Conservation (phyloP, 106 monocot genomes). For the Allium sativum region DNA sequence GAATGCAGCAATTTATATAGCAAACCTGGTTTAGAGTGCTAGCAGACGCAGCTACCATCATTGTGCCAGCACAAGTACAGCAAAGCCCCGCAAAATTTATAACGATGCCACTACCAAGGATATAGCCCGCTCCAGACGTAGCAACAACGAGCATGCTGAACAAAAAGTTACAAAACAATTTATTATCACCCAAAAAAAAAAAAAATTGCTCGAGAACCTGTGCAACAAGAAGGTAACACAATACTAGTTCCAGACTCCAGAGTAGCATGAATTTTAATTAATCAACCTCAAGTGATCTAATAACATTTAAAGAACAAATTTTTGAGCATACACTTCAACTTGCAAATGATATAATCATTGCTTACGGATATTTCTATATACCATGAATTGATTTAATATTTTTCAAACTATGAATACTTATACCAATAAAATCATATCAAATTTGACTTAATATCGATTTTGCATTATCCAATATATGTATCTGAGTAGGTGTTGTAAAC, state of each 20-base stretch:
- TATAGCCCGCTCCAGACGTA: slow-evolving; percentile 86
- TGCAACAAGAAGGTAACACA: too few relatives aligned
- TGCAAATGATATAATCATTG: not conserved
- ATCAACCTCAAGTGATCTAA: not conserved
- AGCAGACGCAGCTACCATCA: slow-evolving; percentile 97
- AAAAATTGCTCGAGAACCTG: not conserved
- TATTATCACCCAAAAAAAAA: not conserved
- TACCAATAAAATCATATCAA: too few relatives aligned
- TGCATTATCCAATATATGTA: too few relatives aligned
- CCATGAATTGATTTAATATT: too few relatives aligned
- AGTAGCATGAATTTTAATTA: too few relatives aligned
- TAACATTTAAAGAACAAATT: not conserved
- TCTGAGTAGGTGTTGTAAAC: too few relatives aligned
- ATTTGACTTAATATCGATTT: too few relatives aligned
- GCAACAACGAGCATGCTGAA: slow-evolving; percentile 91
- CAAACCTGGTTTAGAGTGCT: slow-evolving; percentile 84
- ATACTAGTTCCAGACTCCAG: too few relatives aligned
- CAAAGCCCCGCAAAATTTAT: slow-evolving; percentile 77
- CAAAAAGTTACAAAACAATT: not conserved
- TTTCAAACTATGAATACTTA: too few relatives aligned
- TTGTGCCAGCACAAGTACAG: slow-evolving; percentile 88
- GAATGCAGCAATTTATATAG: not conserved
- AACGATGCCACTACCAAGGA: slow-evolving; percentile 71
- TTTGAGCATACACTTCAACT: not conserved
- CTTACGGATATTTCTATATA: not conserved